Evolutionary conservation across 2,329 filamentous ascomycete species (phyloP).

Genomic region (Hypoxylon sp.): DNA sequence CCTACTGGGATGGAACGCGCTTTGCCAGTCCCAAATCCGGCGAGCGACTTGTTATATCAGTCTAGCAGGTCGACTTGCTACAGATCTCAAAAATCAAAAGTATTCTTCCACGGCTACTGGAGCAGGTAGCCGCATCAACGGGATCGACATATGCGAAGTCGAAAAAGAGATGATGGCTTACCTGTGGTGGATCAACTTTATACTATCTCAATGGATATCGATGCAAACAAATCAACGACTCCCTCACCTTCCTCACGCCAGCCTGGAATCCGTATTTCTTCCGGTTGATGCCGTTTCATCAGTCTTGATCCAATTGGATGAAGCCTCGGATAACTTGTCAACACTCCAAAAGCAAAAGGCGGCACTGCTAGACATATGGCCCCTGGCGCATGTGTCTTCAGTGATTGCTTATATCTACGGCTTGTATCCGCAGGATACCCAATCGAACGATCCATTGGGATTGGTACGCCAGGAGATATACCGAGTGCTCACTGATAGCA

Average conservation of each 20-base stretch:
- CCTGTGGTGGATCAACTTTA: constrained; percentile 22
- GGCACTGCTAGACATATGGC: constrained; percentile 16
- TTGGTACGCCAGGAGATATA: constrained; percentile 9
- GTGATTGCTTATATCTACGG: constrained; percentile 18
- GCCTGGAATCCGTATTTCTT: constrained; percentile 14
- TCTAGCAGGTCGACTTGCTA: constrained; percentile 8
- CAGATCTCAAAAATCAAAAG: constrained; percentile 15
- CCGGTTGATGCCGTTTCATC: constrained; percentile 8
- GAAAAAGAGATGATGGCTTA: constrained; percentile 22
- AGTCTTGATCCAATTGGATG: constrained; percentile 4
- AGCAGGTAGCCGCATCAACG: constrained; percentile 19
- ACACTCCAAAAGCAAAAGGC: constrained; percentile 15
- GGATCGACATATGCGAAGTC: constrained; percentile 19
- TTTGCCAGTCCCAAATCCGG: constrained; percentile 20
- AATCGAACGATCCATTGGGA: neutral
- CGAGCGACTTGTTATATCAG: constrained; percentile 19
- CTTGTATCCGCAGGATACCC: constrained; percentile 10
- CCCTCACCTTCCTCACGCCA: constrained; percentile 15
- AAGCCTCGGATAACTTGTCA: constrained; percentile 17
- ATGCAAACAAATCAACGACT: constrained; percentile 21
- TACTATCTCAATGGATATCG: constrained; percentile 17
- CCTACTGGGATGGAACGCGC: constrained; percentile 15
- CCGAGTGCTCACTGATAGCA: constrained; percentile 13
- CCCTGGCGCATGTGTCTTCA: constrained; percentile 12
- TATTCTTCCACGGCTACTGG: constrained; percentile 11